phyloP scores from a whole-genome alignment of 2,329 filamentous ascomycete genomes.

The Raffaelea arxii region DNA sequence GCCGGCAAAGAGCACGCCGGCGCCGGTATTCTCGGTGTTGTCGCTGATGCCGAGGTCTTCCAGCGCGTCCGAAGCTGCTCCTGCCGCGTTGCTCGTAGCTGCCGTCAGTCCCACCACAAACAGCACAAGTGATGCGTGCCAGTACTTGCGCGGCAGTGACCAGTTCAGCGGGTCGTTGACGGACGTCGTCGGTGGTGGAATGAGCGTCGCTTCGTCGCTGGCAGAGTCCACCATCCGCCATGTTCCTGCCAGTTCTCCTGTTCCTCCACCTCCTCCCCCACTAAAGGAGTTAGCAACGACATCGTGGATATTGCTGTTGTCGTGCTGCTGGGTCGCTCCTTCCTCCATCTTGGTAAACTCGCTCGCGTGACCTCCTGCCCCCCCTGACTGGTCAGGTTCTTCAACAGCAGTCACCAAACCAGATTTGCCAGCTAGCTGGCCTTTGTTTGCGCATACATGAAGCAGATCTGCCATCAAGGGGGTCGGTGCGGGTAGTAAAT shows the following conservation, averaged over 20 bases:
- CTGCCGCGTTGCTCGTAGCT: constrained; percentile 5
- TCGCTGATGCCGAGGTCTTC: constrained; percentile 15
- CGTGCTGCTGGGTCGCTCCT: too few relatives aligned
- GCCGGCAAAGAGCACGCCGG: constrained; percentile 23
- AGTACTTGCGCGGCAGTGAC: constrained; percentile 20
- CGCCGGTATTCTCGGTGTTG: constrained; percentile 15
- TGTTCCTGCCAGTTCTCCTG: constrained; percentile 2
- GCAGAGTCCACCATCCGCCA: neutral
- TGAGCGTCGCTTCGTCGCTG: neutral
- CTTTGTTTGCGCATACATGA: too few relatives aligned
- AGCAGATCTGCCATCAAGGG: too few relatives aligned
- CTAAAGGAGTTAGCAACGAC: too few relatives aligned
- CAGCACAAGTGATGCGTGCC: constrained; percentile 22
- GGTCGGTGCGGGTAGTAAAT: too few relatives aligned
- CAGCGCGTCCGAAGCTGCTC: neutral
- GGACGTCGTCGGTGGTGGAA: constrained; percentile 1
- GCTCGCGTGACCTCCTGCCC: too few relatives aligned
- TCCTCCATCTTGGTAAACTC: too few relatives aligned
- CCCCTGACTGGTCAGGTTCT: too few relatives aligned
- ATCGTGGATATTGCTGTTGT: too few relatives aligned
- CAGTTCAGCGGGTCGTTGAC: constrained; percentile 16
- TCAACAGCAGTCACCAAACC: too few relatives aligned
- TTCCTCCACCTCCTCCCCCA: too few relatives aligned
- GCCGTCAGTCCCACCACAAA: constrained; percentile 17
- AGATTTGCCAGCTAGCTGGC: too few relatives aligned